Base-by-base conservation (phyloP, 169 alveolate species). In the Plasmodium reichenowi region DNA sequence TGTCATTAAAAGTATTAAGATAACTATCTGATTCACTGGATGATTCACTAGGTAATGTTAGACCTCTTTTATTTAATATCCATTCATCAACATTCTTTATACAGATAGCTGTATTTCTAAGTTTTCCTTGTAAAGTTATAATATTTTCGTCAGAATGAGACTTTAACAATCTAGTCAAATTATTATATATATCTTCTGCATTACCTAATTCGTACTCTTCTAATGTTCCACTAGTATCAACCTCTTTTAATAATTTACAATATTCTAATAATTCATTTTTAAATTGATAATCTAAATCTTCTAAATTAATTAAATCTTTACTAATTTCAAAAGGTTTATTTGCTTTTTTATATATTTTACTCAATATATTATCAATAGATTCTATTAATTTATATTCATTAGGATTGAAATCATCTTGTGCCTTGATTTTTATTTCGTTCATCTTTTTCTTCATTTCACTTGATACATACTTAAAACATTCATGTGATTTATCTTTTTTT, bases 71-170 rank as follows among this genome's bases (percentile, higher is more conserved):
- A 3, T 71, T 71, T 12, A 71, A 1, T 17, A 72, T 59, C 86
- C 87, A 85, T 12, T 85, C 85, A 63, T 85, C 54, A 24, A 72
- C 66, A 71, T 85, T 29, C 64, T 85, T 72, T 5, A 85, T 20
- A 71, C 92, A 85, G 3, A 85, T 71, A n/a, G 92, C 92, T 45
- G 87, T 15, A 20, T 71, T 85, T 45, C 60, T 85, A 13, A 85
- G 38, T 48, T 71, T 85, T 13, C 45, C 68, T 32, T n/a, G 66
- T 29, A 71, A 24, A 3, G 48, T 56, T 6, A n/a, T 43, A 0
- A 47, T 6, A 13, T 58, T 67, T n/a, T 70, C 74, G 5, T 59
- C 74, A 13, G 17, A 13, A 66, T 85, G 86, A n/a, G 24, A 4
- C 26, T 24, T 59, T 22, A 85, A 10, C 6, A 85, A 32, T 12